Base-by-base conservation (phyloP, 441 rosid genomes). In the Pelargonium myrrhifolium region DNA sequence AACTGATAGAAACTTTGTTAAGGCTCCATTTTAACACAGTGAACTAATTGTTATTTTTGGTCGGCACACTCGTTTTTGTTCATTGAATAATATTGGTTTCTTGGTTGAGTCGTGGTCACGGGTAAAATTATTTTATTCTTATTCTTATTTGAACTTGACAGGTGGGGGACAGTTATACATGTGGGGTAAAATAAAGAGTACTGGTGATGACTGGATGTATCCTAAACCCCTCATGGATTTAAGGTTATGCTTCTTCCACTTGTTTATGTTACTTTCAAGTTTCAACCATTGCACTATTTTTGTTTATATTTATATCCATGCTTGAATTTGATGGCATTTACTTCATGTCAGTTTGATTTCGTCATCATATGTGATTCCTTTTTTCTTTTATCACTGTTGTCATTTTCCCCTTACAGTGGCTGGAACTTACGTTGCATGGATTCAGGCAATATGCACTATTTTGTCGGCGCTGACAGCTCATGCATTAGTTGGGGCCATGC, bases 401-500 rank as follows among this genome's bases (percentile, higher is more conserved):
- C 49, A 21, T 8, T 39, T 66, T 69, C 53, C 9, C 31, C 49
- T 61, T 69, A 53, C 82, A 94, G 99, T 80, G 99, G 99, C 47
- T 92, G 99, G 99, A 88, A 94, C 74, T 42, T 94, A 53, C 94
- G 93, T 6, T 92, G 96, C 85, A 94, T 94, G 97, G 93, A 87
- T 84, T 94, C 99, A 0, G 99, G 99, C 71, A 84, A 71, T 76
- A 88, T 89, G 98, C 97, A 89, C 77, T 87, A 87, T 77, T 92
- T 94, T 84, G 99, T 94, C 56, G 99, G 99, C 66, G 99, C 99
- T 9, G 97, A 94, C 77, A 74, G 76, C 68, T 94, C 99, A 69
- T 92, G 99, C 94, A 89, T 93, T 64, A 93, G 98, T 69, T 93
- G 97, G 97, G 98, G 98, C 65, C 88, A 82, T 66, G 98, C 95